Conservation (phyloP, 148 eudicot species). For the Amaranthus hypochondriacus region DNA sequence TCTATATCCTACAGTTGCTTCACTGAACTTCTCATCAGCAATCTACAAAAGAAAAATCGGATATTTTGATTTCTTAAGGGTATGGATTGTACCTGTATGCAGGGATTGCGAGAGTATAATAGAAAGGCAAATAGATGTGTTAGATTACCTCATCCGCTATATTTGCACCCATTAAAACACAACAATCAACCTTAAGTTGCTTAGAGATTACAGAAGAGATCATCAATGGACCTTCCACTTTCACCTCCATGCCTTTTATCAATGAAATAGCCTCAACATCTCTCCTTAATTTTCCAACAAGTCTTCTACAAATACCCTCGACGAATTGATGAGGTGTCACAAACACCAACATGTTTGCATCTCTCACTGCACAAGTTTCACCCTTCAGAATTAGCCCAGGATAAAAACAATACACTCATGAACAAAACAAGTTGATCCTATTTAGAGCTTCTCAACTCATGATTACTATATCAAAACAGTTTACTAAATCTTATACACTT, state of each 20-base stretch:
- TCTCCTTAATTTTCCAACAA: slow-evolving; percentile 58
- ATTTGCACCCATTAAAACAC: slow-evolving; percentile 96
- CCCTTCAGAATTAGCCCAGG: neutral
- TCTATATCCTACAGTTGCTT: slow-evolving; percentile 84
- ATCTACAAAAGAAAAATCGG: slow-evolving; percentile 43
- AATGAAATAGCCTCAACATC: slow-evolving; percentile 82
- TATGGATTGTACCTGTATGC: neutral
- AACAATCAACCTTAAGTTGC: slow-evolving; percentile 61
- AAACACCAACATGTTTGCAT: slow-evolving; percentile 87
- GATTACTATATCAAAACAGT: no score
- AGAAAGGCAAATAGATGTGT: neutral
- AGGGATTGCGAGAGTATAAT: neutral
- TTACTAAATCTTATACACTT: no score
- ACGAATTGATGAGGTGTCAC: slow-evolving; percentile 97
- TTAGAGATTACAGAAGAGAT: slow-evolving; percentile 66
- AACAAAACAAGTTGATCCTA: no score
- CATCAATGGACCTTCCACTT: slow-evolving; percentile 87
- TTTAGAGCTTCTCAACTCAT: neutral
- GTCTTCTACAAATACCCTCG: slow-evolving; percentile 63
- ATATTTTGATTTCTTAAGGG: neutral
- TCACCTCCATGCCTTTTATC: slow-evolving; percentile 97
- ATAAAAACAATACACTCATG: neutral
- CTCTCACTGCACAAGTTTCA: slow-evolving; percentile 50
- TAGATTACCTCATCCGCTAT: slow-evolving; percentile 79
- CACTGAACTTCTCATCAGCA: slow-evolving; percentile 86